These are phyloP conservation scores for Boletellus ananas DNA, from an alignment of 768 basidiomycete genomes.

Conservation along the genomic window DNA sequence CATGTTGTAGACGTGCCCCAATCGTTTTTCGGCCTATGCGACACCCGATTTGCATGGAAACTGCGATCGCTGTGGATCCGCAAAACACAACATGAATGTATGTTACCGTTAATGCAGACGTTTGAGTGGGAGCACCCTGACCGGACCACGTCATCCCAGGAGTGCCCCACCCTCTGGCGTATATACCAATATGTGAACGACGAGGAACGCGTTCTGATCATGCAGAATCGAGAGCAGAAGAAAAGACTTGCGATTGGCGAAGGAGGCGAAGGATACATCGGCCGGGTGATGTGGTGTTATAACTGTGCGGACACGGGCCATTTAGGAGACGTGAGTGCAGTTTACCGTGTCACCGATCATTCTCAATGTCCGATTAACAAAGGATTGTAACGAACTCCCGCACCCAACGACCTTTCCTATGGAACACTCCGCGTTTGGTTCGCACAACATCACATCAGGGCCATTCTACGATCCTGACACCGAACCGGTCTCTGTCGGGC, in stretches of 20 bases:
- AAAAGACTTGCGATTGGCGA: constrained; percentile 50
- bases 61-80: constrained; percentile 69
- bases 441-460: constrained; percentile 54
- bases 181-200: constrained; percentile 69
- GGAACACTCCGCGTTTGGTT: constrained; percentile 68
- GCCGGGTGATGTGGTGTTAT: constrained; percentile 74
- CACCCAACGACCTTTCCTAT: constrained; percentile 39
- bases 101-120: constrained; percentile 16
- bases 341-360: background rate
- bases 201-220: constrained; percentile 43
- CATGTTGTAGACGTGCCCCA: constrained; percentile 60
- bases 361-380: background rate
- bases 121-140: background rate
- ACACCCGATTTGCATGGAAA: constrained; percentile 35
- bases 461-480: constrained; percentile 56
- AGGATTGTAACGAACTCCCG: constrained; percentile 58
- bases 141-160: constrained; percentile 40
- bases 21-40: constrained; percentile 38
- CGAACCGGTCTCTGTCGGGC: constrained; percentile 31
- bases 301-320: constrained; percentile 73
- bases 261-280: constrained; percentile 79
- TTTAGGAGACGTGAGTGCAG: constrained; percentile 67
- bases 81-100: constrained; percentile 62
- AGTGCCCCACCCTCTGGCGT: constrained; percentile 82
- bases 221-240: constrained; percentile 48